phyloP scores from a whole-genome alignment of 768 basidiomycete genomes.

The Suillus americanus region DNA sequence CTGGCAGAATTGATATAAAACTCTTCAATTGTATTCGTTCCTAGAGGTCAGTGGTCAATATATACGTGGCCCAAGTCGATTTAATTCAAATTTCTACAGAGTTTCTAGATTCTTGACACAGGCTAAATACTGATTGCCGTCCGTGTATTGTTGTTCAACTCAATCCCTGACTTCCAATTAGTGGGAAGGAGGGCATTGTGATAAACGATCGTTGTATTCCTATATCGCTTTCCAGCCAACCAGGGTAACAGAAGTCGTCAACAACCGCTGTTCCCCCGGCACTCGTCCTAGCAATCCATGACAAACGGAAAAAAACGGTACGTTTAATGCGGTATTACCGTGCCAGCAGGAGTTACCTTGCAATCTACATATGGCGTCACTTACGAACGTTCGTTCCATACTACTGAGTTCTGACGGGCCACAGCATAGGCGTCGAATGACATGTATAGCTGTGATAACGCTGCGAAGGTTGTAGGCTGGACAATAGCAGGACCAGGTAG shows the following conservation, averaged over 20 bases:
- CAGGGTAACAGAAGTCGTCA: not conserved
- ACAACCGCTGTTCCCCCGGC: not conserved
- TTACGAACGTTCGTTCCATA: no score
- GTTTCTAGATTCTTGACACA: not conserved
- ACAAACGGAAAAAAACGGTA: not conserved
- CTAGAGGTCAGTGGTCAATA: not conserved
- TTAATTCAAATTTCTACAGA: not conserved
- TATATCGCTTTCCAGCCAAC: not conserved
- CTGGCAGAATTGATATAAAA: not conserved
- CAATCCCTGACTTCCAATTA: not conserved
- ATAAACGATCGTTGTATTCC: not conserved
- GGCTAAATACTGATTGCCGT: not conserved
- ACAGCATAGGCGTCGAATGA: no score
- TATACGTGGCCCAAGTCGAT: not conserved
- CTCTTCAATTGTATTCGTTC: not conserved
- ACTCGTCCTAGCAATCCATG: not conserved
- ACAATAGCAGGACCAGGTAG: no score
- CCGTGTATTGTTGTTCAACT: not conserved
- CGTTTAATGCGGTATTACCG: no score
- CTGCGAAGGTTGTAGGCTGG: no score
- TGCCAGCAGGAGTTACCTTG: no score
- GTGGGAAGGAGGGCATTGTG: not conserved
- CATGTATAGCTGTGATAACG: no score
- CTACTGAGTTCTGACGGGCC: no score
- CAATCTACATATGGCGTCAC: no score